Evolutionary conservation across 2,329 filamentous ascomycete species (phyloP).

Genomic region (Davidsoniella australis): DNA sequence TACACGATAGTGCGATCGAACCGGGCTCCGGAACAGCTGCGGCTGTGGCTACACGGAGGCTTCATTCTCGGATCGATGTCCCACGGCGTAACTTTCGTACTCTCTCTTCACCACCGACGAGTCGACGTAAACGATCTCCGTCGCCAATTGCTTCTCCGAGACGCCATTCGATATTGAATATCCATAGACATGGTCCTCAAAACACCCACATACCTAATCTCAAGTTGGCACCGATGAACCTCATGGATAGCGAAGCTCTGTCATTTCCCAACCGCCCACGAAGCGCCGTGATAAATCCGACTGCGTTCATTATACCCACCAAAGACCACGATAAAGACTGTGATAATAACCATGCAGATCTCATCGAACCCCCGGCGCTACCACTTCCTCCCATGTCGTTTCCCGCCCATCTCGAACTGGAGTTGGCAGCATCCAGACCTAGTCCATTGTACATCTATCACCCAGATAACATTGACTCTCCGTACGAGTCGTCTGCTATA

Average conservation of each 20-base stretch:
- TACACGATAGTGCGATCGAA: neutral
- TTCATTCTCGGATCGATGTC: slow-evolving; percentile 1
- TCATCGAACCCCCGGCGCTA: slow-evolving; percentile 30
- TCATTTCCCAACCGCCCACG: slow-evolving; percentile 17
- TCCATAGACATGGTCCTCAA: no score
- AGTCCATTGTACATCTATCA: slow-evolving; percentile 50
- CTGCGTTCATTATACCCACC: slow-evolving; percentile 13
- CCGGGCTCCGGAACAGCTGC: neutral
- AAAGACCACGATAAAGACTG: slow-evolving; percentile 12
- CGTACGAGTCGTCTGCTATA: slow-evolving; percentile 81
- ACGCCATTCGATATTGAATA: neutral
- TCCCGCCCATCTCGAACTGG: slow-evolving; percentile 46
- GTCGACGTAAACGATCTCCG: slow-evolving; percentile 3
- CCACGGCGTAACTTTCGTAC: slow-evolving; percentile 7
- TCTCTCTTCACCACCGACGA: slow-evolving; percentile 9
- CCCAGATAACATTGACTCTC: slow-evolving; percentile 37
- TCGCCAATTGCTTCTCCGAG: neutral
- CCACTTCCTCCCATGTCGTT: slow-evolving; percentile 50
- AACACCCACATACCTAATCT: neutral
- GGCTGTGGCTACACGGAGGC: neutral
- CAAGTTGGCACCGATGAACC: slow-evolving; percentile 31
- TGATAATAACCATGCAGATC: neutral
- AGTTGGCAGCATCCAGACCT: slow-evolving; percentile 43
- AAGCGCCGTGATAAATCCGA: slow-evolving; percentile 26
- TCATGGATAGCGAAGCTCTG: slow-evolving; percentile 28